Conservation (phyloP, 2,329 filamentous ascomycete species). For the Diaporthe vaccinii region DNA sequence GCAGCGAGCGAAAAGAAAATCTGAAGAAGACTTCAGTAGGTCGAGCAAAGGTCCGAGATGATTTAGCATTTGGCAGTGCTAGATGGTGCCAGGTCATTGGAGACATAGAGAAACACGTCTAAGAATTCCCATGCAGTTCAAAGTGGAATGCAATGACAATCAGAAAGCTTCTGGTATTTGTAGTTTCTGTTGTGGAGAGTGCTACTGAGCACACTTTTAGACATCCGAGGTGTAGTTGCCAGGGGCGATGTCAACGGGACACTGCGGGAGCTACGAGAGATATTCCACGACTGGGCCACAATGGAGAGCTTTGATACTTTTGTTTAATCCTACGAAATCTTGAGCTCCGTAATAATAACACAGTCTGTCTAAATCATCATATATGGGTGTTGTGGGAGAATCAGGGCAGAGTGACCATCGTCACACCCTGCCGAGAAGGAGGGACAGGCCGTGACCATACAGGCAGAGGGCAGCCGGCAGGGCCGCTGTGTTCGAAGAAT, state of each 20-base stretch:
- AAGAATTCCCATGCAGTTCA: not conserved
- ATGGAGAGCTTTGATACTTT: not conserved
- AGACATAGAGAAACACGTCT: not conserved
- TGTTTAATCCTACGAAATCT: accelerated
- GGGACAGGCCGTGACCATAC: not conserved
- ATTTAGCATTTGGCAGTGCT: not conserved
- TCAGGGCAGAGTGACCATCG: not conserved
- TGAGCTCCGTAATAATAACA: accelerated
- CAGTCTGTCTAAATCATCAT: not conserved
- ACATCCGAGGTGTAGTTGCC: not conserved
- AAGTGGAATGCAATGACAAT: too few species aligned
- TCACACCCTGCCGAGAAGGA: not conserved
- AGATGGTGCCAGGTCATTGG: not conserved
- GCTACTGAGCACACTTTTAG: not conserved
- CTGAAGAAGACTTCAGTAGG: not conserved
- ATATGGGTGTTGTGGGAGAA: not conserved
- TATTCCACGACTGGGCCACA: not conserved
- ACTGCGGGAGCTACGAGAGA: not conserved
- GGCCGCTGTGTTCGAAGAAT: not conserved
- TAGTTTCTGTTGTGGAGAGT: not conserved
- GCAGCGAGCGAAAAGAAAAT: too few species aligned
- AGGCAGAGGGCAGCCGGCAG: too few species aligned
- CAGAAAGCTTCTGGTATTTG: accelerated
- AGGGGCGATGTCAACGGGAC: not conserved
- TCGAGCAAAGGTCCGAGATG: not conserved